Base-by-base conservation (phyloP, 768 basidiomycete species). In the Termitomyces sp. region DNA sequence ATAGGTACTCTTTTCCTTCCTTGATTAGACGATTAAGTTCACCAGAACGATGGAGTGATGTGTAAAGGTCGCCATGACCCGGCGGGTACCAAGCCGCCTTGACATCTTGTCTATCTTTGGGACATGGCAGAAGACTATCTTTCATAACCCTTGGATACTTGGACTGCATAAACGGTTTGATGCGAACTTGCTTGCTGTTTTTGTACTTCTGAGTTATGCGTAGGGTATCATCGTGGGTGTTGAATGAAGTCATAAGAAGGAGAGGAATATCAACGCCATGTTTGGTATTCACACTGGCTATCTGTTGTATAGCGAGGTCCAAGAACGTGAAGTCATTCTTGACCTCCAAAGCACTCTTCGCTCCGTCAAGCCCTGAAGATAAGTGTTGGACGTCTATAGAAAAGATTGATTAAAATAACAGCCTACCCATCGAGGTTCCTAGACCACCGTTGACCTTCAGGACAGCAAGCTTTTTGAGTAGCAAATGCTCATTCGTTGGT, bases 171-270 rank as follows among this genome's bases (percentile, higher is more conserved):
- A 92, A 90, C 32, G 80, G 79, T 46, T 81, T 83, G 71, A 93
- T 89, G 65, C 87, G 86, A 68, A 94, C 82, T 68, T 88, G 86
- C 71, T 90, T 88, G 73, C 88, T 86, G 56, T 84, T 8, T 41
- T 9, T 79, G 72, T 94, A 92, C 73, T 92, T 93, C 72, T 91
- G 87, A 68, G 90, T 86, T 76, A 93, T 87, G 63, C 88, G 85
- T 58, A 87, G 79, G 34, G 91, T 93, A 69, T 94, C 92, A 46
- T 92, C 88, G 68, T 91, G 87, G 26, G 92, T 94, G 78, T 91
- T 92, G 80, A 94, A 94, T 34, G 90, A 92, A 65, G 91, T 94
- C 93, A 94, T 92, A 66, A 94, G 82, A 71, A 94, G 84, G 66
- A 94, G 85, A 14, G 90, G 92, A 39, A 94, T 86, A 72, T 94